phyloP scores from a whole-genome alignment of 2,329 filamentous ascomycete species.

The Diaporthe sp. region DNA sequence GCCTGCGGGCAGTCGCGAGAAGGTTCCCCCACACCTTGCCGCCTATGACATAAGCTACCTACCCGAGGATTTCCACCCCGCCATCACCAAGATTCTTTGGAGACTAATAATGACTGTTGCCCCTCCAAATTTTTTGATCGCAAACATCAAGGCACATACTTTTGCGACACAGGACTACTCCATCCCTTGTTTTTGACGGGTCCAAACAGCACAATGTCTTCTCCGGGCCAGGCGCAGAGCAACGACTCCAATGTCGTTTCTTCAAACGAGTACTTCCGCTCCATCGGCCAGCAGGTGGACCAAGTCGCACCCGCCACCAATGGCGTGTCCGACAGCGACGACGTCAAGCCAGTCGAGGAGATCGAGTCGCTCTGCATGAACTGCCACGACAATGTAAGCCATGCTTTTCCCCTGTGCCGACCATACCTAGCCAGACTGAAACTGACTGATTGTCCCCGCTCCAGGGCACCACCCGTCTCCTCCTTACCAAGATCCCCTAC shows the following conservation, averaged over 20 bases:
- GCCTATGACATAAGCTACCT: slow-evolving; percentile 46
- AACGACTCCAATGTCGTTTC: slow-evolving; percentile 47
- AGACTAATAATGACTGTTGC: slow-evolving; percentile 37
- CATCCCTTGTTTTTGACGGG: neutral
- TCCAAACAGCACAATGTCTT: slow-evolving; percentile 28
- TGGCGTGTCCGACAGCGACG: slow-evolving; percentile 52
- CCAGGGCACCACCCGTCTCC: slow-evolving; percentile 84
- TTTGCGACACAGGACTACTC: slow-evolving; percentile 16
- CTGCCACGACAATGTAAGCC: slow-evolving; percentile 78
- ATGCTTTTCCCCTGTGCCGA: no score
- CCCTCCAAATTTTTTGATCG: slow-evolving; percentile 50
- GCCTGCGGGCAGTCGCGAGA: slow-evolving; percentile 28
- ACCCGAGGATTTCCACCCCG: slow-evolving; percentile 48
- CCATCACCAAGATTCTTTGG: slow-evolving; percentile 3
- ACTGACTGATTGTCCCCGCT: neutral
- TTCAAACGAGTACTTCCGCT: slow-evolving; percentile 67
- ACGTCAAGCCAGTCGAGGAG: slow-evolving; percentile 70
- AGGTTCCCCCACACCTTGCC: slow-evolving; percentile 39
- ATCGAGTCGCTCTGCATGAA: slow-evolving; percentile 89
- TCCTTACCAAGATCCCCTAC: slow-evolving; percentile 93
- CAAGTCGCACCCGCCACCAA: slow-evolving; percentile 56
- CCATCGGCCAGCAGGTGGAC: slow-evolving; percentile 71
- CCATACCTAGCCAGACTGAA: neutral
- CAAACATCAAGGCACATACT: neutral
- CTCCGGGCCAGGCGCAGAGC: slow-evolving; percentile 46